Percentiles rank a stretch among this genome's conserved stretches.
Evolutionary conservation across 768 basidiomycete genomes (phyloP).

Genomic region (Leccinum uliginosum): DNA sequence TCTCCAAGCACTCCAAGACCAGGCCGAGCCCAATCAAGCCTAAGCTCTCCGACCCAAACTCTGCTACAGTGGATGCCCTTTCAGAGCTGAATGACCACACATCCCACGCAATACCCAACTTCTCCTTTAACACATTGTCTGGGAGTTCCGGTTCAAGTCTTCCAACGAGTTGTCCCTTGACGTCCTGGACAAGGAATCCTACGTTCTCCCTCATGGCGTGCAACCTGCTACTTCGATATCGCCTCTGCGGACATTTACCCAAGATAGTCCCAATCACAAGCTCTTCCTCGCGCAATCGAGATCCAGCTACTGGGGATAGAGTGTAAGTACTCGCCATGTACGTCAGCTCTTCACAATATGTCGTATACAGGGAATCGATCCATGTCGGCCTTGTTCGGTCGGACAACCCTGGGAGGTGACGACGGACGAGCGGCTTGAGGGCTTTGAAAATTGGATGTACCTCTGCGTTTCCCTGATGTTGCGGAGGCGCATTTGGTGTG

Average conservation of each 20-base stretch:
- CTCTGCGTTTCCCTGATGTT: constrained; percentile 11
- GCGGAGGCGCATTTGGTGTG: constrained; percentile 16
- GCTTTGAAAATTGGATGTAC: constrained; percentile 30
- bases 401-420: constrained; percentile 12
- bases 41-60: constrained; percentile 61
- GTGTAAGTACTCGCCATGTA: constrained; percentile 71
- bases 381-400: background rate
- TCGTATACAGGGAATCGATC: constrained; percentile 17
- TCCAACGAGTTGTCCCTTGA: constrained; percentile 37
- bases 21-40: constrained; percentile 58
- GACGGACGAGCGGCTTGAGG: constrained; percentile 20
- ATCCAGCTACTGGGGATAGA: constrained; percentile 51
- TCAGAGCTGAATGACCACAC: constrained; percentile 58
- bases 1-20: constrained; percentile 56
- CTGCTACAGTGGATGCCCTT: constrained; percentile 26
- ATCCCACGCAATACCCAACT: constrained; percentile 54
- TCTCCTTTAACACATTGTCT: constrained; percentile 30
- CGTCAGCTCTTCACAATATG: constrained; percentile 60
- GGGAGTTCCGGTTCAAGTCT: constrained; percentile 19
- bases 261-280: constrained; percentile 72
- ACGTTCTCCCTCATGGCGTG: constrained; percentile 62
- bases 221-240: constrained; percentile 55
- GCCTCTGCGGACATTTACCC: constrained; percentile 59
- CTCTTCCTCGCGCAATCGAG: constrained; percentile 65
- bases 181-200: constrained; percentile 46